A percentile compares a stretch with the other conserved stretches of the same genome.
Evolutionary conservation across 106 monocot genomes (phyloP).

Genomic region (Dendrobium catenatum): DNA sequence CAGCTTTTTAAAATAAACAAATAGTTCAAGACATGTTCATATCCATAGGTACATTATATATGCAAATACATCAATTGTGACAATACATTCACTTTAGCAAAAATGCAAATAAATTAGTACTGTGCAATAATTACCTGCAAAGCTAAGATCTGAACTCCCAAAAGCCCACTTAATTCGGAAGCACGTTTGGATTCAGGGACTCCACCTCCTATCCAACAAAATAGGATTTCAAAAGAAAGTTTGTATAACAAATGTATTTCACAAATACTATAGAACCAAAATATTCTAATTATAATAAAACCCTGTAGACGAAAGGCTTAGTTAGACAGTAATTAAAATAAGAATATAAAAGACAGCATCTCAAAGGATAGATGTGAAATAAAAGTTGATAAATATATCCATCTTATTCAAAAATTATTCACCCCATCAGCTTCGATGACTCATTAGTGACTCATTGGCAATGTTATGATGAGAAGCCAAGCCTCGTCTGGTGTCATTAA

Average conservation of each 20-base stretch:
- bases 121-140: conserved; percentile 47
- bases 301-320: not conserved
- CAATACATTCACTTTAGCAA: not conserved
- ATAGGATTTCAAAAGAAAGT: not conserved
- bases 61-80: not conserved
- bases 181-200: conserved; percentile 81
- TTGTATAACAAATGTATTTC: not conserved
- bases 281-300: not conserved
- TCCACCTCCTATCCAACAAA: conserved; percentile 60
- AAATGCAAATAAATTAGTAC: not conserved
- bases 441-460: no score
- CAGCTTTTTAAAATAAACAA: not conserved
- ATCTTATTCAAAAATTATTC: no score
- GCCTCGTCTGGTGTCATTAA: no score
- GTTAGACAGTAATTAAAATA: not conserved
- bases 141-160: conserved; percentile 63
- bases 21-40: not conserved
- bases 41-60: not conserved
- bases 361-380: not conserved
- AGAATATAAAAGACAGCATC: not conserved
- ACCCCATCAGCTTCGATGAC: no score
- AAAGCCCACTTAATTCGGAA: conserved; percentile 59
- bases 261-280: not conserved
- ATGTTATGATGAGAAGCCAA: no score
- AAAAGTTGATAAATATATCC: no score